Conservation (phyloP, 257 asterid species). For the Rubia yunnanensis region DNA sequence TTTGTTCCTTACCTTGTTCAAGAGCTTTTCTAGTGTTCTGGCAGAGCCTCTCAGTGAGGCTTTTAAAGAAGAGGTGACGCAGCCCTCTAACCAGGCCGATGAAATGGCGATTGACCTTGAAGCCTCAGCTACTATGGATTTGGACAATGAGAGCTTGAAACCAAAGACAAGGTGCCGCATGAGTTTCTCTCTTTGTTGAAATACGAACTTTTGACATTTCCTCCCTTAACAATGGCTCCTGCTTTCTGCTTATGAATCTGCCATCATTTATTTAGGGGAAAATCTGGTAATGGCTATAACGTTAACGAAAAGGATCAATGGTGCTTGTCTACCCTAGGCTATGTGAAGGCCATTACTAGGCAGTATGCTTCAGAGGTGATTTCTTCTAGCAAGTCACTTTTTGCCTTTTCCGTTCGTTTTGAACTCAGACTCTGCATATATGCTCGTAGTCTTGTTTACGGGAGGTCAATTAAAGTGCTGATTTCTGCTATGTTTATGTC, state of each 20-base stretch:
- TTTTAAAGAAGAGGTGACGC: constrained; percentile 43
- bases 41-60: constrained; percentile 66
- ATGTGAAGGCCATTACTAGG: constrained; percentile 85
- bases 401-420: not conserved
- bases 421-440: not conserved
- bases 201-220: not conserved
- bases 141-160: constrained; percentile 54
- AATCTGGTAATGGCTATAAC: constrained; percentile 37
- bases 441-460: not conserved
- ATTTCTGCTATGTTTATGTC: not conserved
- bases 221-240: not conserved
- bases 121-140: constrained; percentile 53
- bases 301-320: constrained; percentile 87
- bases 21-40: constrained; percentile 60
- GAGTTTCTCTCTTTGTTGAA: constrained; percentile 7
- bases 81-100: constrained; percentile 40
- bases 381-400: not conserved
- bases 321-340: constrained; percentile 90
- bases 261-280: constrained; percentile 49
- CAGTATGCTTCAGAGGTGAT: constrained; percentile 92
- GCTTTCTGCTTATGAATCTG: constrained; percentile 8
- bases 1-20: constrained; percentile 58
- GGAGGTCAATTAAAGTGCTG: not conserved
- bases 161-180: constrained; percentile 51
- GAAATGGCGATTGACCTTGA: constrained; percentile 82